Evolutionary conservation across 129 eudicot genomes (phyloP).

Genomic region (Centrapalus pauciflorus): DNA sequence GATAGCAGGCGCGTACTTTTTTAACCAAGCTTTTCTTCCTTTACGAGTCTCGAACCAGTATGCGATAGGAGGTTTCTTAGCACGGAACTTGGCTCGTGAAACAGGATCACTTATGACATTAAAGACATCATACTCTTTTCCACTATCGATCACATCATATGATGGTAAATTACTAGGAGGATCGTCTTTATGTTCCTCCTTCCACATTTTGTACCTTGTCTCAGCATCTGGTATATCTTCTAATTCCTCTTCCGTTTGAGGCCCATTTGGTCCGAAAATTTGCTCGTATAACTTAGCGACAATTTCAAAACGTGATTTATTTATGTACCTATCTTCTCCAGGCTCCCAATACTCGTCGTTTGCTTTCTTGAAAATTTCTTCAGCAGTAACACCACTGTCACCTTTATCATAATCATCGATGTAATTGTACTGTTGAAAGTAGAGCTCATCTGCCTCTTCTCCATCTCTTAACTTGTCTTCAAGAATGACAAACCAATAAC

Average conservation of each 20-base stretch:
- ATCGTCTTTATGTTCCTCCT: slow-evolving; percentile 82
- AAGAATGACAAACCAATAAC: slow-evolving; percentile 91
- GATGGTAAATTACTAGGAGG: slow-evolving; percentile 63
- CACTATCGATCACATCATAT: slow-evolving; percentile 75
- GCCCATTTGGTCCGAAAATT: slow-evolving; percentile 97
- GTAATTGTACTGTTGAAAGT: slow-evolving; percentile 85
- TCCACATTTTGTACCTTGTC: slow-evolving; percentile 72
- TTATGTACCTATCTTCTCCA: slow-evolving; percentile 77
- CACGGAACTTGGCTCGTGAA: slow-evolving; percentile 54
- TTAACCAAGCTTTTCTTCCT: slow-evolving; percentile 88
- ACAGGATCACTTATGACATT: slow-evolving; percentile 71
- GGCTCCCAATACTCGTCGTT: slow-evolving; percentile 99
- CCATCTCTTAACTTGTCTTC: slow-evolving; percentile 89
- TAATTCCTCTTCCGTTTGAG: slow-evolving; percentile 86
- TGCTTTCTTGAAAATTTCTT: slow-evolving; percentile 71
- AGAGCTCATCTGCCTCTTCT: slow-evolving; percentile 76
- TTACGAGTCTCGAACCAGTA: slow-evolving; percentile 94
- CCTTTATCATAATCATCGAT: slow-evolving; percentile 88
- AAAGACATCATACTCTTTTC: slow-evolving; percentile 64
- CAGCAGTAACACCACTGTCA: slow-evolving; percentile 61
- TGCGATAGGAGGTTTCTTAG: slow-evolving; percentile 77
- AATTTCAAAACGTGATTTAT: slow-evolving; percentile 59
- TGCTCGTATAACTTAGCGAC: slow-evolving; percentile 79
- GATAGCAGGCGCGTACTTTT: slow-evolving; percentile 73
- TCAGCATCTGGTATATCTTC: slow-evolving; percentile 87